phyloP scores from a whole-genome alignment of 2,329 filamentous ascomycete species.

The Phyllosticta citriasiana region DNA sequence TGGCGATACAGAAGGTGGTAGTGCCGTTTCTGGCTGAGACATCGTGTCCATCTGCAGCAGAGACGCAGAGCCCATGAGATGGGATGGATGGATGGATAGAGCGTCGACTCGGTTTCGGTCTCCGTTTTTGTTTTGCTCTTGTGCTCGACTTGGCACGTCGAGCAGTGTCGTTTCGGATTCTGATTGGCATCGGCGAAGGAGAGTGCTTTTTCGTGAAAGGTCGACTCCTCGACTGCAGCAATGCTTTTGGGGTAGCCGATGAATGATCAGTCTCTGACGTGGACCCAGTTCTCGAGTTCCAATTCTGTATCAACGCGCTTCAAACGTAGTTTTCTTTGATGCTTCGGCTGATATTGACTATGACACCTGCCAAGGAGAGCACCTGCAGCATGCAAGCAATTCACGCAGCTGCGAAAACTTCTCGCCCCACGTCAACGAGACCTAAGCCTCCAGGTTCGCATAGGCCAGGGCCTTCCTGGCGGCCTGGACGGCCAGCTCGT shows the following conservation, averaged over 20 bases:
- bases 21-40: too few species aligned
- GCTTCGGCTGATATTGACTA: not conserved
- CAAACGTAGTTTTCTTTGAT: not conserved
- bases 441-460: not conserved
- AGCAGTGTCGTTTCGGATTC: too few species aligned
- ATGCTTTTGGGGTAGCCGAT: not conserved
- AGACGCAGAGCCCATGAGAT: too few species aligned
- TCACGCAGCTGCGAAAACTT: not conserved
- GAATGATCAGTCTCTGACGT: not conserved
- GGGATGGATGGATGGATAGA: too few species aligned
- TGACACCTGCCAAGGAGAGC: not conserved
- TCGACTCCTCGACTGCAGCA: too few species aligned
- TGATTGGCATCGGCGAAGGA: too few species aligned
- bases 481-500: constrained; percentile 62
- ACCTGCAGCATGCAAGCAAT: not conserved
- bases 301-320: not conserved
- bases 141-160: too few species aligned
- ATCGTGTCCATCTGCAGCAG: too few species aligned
- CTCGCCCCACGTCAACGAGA: not conserved
- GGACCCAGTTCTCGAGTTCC: not conserved
- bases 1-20: too few species aligned
- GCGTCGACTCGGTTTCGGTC: too few species aligned
- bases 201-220: too few species aligned
- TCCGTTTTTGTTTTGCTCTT: too few species aligned
- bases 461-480: constrained; percentile 36